Conservation (phyloP, 768 basidiomycete species). For the Guyanaporus albipodus region DNA sequence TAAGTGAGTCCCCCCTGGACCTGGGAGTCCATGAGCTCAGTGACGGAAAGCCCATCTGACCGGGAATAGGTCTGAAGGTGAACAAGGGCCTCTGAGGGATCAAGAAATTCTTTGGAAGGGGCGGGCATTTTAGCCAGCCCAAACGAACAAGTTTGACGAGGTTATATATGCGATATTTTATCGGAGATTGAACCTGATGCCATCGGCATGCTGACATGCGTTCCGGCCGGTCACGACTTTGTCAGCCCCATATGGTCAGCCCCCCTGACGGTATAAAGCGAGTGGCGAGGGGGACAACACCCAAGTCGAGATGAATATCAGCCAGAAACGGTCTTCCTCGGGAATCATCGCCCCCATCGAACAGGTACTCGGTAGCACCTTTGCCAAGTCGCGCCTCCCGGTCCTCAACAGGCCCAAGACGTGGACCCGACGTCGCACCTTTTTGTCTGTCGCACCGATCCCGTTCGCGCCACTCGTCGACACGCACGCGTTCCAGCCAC, state of each 20-base stretch:
- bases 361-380: constrained; percentile 17
- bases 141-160: background rate
- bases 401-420: constrained; percentile 16
- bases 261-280: constrained; percentile 13
- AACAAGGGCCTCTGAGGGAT: constrained; percentile 68
- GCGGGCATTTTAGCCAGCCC: constrained; percentile 34
- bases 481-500: constrained; percentile 24
- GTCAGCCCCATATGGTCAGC: too few relatives aligned
- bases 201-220: too few relatives aligned
- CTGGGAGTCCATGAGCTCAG: constrained; percentile 84
- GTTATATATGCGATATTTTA: constrained; percentile 7
- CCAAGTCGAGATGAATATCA: constrained; percentile 9
- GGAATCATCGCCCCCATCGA: constrained; percentile 4
- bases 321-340: constrained; percentile 6
- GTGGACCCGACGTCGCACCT: constrained; percentile 7
- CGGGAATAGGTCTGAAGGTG: constrained; percentile 67
- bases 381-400: constrained; percentile 26
- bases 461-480: constrained; percentile 29
- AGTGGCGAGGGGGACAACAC: too few relatives aligned
- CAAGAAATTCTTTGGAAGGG: constrained; percentile 44
- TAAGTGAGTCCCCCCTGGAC: constrained; percentile 93
- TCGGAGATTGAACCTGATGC: constrained; percentile 10
- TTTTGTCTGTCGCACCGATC: constrained; percentile 15
- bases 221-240: too few relatives aligned
- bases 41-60: constrained; percentile 78